phyloP scores from a whole-genome alignment of 2,329 filamentous ascomycete species.

The Colletotrichum sp. region DNA sequence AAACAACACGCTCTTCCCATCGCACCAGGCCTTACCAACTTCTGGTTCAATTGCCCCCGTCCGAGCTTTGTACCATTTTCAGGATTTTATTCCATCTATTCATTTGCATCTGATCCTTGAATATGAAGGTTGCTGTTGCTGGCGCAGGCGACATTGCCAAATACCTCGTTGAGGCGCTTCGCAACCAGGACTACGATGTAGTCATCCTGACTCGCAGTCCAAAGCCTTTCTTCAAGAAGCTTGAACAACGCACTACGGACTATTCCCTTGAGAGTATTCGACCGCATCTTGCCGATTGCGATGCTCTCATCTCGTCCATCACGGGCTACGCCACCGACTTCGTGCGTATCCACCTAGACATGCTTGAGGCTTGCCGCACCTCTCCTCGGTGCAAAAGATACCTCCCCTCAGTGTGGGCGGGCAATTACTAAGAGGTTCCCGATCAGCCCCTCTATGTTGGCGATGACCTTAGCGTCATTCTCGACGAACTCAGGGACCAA shows the following conservation, averaged over 20 bases:
- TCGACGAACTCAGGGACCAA: not conserved
- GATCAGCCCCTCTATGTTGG: not conserved
- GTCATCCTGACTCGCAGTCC: not conserved
- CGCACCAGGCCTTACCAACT: not conserved
- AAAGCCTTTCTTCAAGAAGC: not conserved
- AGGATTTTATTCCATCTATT: not conserved
- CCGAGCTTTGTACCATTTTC: rapidly evolving
- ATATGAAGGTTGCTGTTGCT: not conserved
- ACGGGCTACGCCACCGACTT: not conserved
- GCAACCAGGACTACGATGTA: not conserved
- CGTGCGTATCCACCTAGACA: not conserved
- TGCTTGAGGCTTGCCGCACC: not conserved
- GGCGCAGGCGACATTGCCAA: not conserved
- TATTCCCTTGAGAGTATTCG: not conserved
- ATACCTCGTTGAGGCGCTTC: not conserved
- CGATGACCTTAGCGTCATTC: not conserved
- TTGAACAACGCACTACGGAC: not conserved
- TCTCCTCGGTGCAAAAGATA: not conserved
- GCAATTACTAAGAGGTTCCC: not conserved
- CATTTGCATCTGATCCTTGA: rapidly evolving
- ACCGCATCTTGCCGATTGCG: not conserved
- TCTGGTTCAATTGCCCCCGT: not conserved
- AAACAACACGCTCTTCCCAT: not conserved
- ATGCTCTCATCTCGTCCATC: not conserved
- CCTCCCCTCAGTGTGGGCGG: not conserved